These are phyloP conservation scores for Neopestalotiopsis clavispora DNA, from an alignment of 2,329 filamentous ascomycete species.

Conservation along the genomic window DNA sequence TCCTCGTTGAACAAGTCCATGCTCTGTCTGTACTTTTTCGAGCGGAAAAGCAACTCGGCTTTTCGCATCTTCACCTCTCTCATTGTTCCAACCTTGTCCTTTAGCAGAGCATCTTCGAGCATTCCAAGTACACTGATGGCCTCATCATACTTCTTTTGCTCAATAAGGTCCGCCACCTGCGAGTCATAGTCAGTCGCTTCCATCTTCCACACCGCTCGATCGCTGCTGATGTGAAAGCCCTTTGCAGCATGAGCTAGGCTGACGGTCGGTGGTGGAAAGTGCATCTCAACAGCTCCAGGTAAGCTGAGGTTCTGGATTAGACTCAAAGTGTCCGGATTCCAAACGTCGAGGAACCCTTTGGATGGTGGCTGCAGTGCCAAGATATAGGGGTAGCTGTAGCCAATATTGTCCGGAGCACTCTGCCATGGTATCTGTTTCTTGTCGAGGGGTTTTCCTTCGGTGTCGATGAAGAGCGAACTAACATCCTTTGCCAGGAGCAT, in stretches of 20 bases:
- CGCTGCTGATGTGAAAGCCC: constrained; percentile 91
- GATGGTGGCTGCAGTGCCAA: constrained; percentile 82
- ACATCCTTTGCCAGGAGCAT: constrained; percentile 97
- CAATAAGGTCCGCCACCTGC: constrained; percentile 83
- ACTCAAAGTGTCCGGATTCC: constrained; percentile 91
- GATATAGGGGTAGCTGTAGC: constrained; percentile 96
- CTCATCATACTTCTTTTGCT: constrained; percentile 79
- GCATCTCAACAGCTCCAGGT: constrained; percentile 80
- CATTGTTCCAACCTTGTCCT: constrained; percentile 79
- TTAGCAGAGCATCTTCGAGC: constrained; percentile 89
- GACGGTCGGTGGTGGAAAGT: constrained; percentile 90
- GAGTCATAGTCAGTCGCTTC: constrained; percentile 88
- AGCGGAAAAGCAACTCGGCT: constrained; percentile 81
- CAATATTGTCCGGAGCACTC: constrained; percentile 84
- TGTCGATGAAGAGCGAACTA: constrained; percentile 90
- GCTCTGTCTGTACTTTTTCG: constrained; percentile 82
- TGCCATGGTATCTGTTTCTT: constrained; percentile 93
- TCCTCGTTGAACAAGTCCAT: constrained; percentile 87
- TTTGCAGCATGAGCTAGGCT: constrained; percentile 96
- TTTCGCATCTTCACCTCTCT: constrained; percentile 91
- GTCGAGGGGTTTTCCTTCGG: constrained; percentile 79
- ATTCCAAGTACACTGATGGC: constrained; percentile 87
- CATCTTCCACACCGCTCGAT: constrained; percentile 95
- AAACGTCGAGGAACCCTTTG: constrained; percentile 85
- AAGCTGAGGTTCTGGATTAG: constrained; percentile 84